Conservation (phyloP, 495 filamentous ascomycete species). For the Neurospora tetrasperma region DNA sequence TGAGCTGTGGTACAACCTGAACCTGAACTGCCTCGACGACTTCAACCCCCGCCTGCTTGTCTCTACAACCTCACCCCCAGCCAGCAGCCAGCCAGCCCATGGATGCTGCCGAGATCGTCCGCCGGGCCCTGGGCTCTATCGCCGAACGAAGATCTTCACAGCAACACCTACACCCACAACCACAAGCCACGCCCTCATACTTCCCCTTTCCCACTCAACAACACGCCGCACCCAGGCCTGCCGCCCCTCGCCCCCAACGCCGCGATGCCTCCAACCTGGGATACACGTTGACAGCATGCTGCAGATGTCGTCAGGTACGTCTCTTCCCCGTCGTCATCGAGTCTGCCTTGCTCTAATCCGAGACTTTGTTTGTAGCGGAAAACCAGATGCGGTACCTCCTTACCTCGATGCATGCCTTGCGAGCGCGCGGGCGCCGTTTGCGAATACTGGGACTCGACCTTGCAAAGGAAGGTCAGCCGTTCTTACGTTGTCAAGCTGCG, state of each 20-base stretch:
- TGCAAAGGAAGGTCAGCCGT: conserved; percentile 64
- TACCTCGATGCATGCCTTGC: conserved; percentile 87
- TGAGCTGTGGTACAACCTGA: background rate
- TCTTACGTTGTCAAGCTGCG: conserved; percentile 83
- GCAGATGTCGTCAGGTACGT: conserved; percentile 68
- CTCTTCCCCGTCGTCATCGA: background rate
- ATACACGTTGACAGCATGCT: conserved; percentile 81
- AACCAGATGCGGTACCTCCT: conserved; percentile 82
- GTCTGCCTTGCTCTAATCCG: background rate
- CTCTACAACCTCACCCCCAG: background rate
- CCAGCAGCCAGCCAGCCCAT: conserved; percentile 19
- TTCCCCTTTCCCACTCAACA: conserved; percentile 22
- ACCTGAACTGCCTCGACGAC: background rate
- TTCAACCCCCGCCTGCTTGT: background rate
- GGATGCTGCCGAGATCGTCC: conserved; percentile 41
- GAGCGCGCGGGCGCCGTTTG: conserved; percentile 80
- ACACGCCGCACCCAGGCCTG: conserved; percentile 17
- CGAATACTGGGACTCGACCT: conserved; percentile 85
- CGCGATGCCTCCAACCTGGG: conserved; percentile 48
- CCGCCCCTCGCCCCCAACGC: conserved; percentile 19
- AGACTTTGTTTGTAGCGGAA: conserved; percentile 52
- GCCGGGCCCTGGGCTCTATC: conserved; percentile 37
- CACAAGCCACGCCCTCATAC: background rate
- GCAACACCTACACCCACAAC: background rate
- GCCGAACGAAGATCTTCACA: background rate